Conservation (phyloP, 805 yeast species). For the Metschnikowia matae region DNA sequence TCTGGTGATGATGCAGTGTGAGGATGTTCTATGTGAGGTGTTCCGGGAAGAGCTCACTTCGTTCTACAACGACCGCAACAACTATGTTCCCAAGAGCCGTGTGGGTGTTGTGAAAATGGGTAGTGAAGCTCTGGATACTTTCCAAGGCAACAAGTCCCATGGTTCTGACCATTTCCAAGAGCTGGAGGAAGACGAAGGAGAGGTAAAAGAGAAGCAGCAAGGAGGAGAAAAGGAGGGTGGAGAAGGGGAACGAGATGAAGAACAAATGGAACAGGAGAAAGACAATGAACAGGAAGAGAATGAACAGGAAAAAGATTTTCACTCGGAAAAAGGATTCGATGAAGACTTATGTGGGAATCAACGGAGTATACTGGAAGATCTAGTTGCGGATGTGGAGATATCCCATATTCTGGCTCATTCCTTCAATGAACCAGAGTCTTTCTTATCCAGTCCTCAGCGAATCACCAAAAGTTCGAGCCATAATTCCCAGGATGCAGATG, state of each 20-base stretch:
- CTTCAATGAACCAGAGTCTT: background rate
- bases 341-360: too few species aligned
- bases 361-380: too few species aligned
- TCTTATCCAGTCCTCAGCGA: background rate
- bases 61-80: constrained; percentile 42
- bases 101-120: constrained; percentile 24
- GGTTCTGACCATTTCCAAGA: constrained; percentile 1
- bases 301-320: background rate
- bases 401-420: background rate
- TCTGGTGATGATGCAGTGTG: constrained; percentile 64
- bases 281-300: background rate
- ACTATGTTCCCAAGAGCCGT: constrained; percentile 32
- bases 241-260: background rate
- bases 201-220: constrained; percentile 10
- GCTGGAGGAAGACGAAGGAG: constrained; percentile 5
- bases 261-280: background rate
- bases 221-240: background rate
- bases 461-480: background rate
- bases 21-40: constrained; percentile 51
- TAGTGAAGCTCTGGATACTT: background rate
- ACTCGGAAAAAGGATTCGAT: too few species aligned
- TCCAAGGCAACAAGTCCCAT: too few species aligned
- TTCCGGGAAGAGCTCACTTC: constrained; percentile 47
- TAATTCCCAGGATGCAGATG: background rate
- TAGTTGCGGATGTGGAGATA: too few species aligned